Base-by-base conservation (phyloP, 768 basidiomycete genomes). In the Mycena belliarum region DNA sequence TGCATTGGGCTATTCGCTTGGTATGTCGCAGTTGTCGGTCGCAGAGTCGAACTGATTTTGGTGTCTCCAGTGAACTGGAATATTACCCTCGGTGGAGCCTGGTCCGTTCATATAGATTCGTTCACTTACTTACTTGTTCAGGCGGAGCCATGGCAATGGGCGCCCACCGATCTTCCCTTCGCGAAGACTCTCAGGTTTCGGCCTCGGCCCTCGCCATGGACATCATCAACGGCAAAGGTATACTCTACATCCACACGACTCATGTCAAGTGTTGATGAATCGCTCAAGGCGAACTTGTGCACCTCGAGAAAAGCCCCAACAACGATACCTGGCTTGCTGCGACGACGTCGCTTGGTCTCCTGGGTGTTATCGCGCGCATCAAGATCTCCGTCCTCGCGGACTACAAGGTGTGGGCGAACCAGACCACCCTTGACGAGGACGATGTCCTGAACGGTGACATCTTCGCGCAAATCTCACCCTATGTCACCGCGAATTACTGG, bases 401-500 rank as follows among this genome's bases (percentile, higher is more conserved):
- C 55, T 74, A 72, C 63, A 75, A 75, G 59, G 74, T 75, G 23
- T 74, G 64, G 55, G 69, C 74, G 2, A 67, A 74, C 52, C 74
- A 75, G 51, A 72, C 66, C 3, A 73, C 63, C 20, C 35, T 74
- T 7, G 66, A 71, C 25, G 73, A 75, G 59, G 65, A 60, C 16
- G 65, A 70, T 6, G 69, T 74, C 29, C 56, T 74, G 49, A 68
- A 72, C 42, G 72, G 66, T 14, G 73, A 74, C 57, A 67, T 75
- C 18, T 72, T 64, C 48, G 64, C 48, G 20, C 59, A 69, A 47
- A 69, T 74, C 47, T 73, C 70, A 11, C 74, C 73, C 9, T 75
- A 71, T 49, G 73, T 74, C n/a, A 75, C 73, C 15, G 73, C 73
- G 1, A 75, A 75, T 28, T 73, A 70, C 47, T 75, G 73, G 74